Conservation (phyloP, 768 basidiomycete species). For the Amanita polypyramis region DNA sequence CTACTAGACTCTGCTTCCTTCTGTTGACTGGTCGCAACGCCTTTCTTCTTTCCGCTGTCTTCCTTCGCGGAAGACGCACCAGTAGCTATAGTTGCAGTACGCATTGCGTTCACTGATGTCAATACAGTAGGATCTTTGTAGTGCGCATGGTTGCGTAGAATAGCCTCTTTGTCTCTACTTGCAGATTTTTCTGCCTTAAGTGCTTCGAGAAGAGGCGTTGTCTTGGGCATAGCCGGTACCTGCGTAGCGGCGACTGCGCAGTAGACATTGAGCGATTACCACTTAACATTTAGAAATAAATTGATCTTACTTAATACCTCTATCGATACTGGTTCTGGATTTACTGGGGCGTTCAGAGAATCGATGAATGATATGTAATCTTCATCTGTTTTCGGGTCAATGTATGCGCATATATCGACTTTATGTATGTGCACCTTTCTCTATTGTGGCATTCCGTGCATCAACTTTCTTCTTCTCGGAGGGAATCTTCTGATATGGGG, state of each 20-base stretch:
- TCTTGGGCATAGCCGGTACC: conserved; percentile 53
- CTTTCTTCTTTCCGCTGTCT: conserved; percentile 19
- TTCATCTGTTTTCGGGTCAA: conserved; percentile 41
- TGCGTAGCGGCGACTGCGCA: conserved; percentile 54
- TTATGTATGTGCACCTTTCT: conserved; percentile 49
- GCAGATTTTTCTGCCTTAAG: conserved; percentile 76
- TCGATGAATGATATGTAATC: conserved; percentile 79
- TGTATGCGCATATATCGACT: not conserved
- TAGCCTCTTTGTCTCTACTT: conserved; percentile 63
- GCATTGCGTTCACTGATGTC: conserved; percentile 10
- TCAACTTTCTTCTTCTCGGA: conserved; percentile 69
- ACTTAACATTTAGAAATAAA: not conserved
- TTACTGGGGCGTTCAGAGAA: conserved; percentile 43
- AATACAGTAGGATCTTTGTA: conserved; percentile 41
- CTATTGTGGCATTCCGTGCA: conserved; percentile 77
- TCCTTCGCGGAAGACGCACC: conserved; percentile 6
- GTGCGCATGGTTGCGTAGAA: conserved; percentile 62
- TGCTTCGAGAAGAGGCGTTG: conserved; percentile 88
- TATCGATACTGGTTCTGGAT: conserved; percentile 47
- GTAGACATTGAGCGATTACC: conserved; percentile 1
- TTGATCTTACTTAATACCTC: conserved; percentile 46
- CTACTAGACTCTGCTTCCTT: not conserved
- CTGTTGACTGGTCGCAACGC: conserved; percentile 6
- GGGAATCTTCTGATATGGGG: conserved; percentile 84
- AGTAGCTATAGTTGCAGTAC: conserved; percentile 9